Conservation (phyloP, 2,329 filamentous ascomycete genomes). For the Neonectria faginata region DNA sequence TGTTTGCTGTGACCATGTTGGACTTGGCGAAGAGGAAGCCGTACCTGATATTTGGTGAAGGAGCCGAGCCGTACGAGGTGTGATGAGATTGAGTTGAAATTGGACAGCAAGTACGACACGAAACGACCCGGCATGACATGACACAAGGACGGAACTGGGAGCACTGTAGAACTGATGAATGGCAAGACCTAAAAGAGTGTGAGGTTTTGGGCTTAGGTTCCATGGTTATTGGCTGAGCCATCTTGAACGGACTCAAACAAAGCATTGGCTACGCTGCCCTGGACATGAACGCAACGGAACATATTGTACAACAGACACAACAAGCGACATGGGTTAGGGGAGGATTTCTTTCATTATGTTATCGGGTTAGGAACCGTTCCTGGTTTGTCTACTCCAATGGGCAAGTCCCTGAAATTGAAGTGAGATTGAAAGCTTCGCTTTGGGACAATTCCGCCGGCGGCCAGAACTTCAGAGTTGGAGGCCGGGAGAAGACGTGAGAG, state of each 20-base stretch:
- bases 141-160: not conserved
- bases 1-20: conserved; percentile 92
- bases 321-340: not conserved
- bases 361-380: not conserved
- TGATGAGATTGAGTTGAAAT: conserved; percentile 40
- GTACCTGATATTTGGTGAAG: conserved; percentile 81
- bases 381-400: not conserved
- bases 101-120: not conserved
- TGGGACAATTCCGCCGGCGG: not conserved
- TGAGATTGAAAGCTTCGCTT: not conserved
- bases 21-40: conserved; percentile 91
- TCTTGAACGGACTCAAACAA: not conserved
- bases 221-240: not conserved
- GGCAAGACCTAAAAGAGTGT: not conserved
- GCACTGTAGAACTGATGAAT: not conserved
- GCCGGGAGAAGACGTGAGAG: not conserved
- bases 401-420: not conserved
- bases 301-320: not conserved
- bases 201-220: not conserved
- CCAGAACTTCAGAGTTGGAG: not conserved
- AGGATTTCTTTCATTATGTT: not conserved
- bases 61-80: conserved; percentile 68
- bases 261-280: too few relatives aligned
- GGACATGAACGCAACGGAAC: not conserved
- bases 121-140: not conserved